Conservation (phyloP, 768 basidiomycete genomes). For the Trametes punicea region DNA sequence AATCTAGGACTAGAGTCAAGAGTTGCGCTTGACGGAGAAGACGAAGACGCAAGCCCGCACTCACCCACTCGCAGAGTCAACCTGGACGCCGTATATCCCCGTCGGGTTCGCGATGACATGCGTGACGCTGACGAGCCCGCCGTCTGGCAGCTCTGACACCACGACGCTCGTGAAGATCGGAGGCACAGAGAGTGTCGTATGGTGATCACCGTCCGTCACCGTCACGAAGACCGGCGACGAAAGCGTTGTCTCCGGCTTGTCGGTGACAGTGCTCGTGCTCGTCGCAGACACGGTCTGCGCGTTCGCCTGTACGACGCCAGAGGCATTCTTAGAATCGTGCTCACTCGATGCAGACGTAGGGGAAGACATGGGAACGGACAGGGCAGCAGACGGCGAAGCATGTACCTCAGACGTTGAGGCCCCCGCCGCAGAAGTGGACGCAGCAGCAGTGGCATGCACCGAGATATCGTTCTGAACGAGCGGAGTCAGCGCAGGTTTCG, state of each 20-base stretch:
- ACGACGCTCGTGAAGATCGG: constrained; percentile 45
- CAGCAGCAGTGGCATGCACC: neutral
- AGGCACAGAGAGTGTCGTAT: constrained; percentile 40
- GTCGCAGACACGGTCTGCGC: constrained; percentile 26
- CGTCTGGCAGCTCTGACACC: constrained; percentile 44
- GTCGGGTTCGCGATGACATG: constrained; percentile 52
- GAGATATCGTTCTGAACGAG: constrained; percentile 7
- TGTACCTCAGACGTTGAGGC: neutral
- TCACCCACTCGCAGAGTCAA: constrained; percentile 21
- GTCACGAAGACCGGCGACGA: constrained; percentile 42
- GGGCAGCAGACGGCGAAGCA: neutral
- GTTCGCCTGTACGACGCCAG: constrained; percentile 18
- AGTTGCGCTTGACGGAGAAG: neutral
- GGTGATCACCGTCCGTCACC: constrained; percentile 37
- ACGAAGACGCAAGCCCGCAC: neutral
- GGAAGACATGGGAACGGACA: neutral
- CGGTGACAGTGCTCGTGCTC: constrained; percentile 40
- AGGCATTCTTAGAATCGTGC: constrained; percentile 6
- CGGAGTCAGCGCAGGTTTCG: constrained; percentile 11
- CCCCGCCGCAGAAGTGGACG: neutral
- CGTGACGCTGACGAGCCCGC: constrained; percentile 45
- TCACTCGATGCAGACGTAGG: neutral
- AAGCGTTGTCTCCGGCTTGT: constrained; percentile 42
- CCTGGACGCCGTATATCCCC: constrained; percentile 28
- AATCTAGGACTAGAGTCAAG: constrained; percentile 40